Percentiles rank a stretch among this genome's conserved stretches.
Evolutionary conservation across 2,329 filamentous ascomycete species (phyloP).

Genomic region (Xylariaceae sp.): DNA sequence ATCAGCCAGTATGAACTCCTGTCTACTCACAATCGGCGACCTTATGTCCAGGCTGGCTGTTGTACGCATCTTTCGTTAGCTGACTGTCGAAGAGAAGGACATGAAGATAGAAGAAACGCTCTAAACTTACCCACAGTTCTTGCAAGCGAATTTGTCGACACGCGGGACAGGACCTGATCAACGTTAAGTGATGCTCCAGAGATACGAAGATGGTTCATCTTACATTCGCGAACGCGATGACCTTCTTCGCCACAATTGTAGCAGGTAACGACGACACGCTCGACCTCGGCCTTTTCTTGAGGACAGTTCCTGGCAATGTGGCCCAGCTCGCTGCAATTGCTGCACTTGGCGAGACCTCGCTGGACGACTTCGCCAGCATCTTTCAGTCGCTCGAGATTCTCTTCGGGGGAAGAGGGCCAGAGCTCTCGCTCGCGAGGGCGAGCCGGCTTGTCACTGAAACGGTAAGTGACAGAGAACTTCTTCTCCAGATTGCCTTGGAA

Average conservation of each 20-base stretch:
- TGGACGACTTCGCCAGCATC: conserved; percentile 65
- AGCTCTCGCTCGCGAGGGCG: conserved; percentile 56
- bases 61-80: conserved; percentile 10
- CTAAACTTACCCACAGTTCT: conserved; percentile 58
- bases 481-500: conserved; percentile 66
- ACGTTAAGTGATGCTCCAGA: conserved; percentile 14
- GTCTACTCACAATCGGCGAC: conserved; percentile 46
- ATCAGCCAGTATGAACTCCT: conserved; percentile 9
- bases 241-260: conserved; percentile 63
- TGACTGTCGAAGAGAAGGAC: background rate
- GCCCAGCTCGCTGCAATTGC: conserved; percentile 63
- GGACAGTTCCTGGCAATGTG: conserved; percentile 61
- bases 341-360: conserved; percentile 57
- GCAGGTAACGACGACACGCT: conserved; percentile 53
- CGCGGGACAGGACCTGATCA: conserved; percentile 55
- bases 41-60: conserved; percentile 49
- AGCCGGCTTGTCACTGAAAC: conserved; percentile 55
- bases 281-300: conserved; percentile 52
- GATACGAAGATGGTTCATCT: conserved; percentile 28
- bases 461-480: conserved; percentile 62
- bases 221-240: conserved; percentile 69
- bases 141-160: conserved; percentile 63
- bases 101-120: background rate
- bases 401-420: conserved; percentile 58
- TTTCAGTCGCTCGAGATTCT: conserved; percentile 62